Base-by-base conservation (phyloP, 2,329 filamentous ascomycete genomes). In the Aspergillus melleus region DNA sequence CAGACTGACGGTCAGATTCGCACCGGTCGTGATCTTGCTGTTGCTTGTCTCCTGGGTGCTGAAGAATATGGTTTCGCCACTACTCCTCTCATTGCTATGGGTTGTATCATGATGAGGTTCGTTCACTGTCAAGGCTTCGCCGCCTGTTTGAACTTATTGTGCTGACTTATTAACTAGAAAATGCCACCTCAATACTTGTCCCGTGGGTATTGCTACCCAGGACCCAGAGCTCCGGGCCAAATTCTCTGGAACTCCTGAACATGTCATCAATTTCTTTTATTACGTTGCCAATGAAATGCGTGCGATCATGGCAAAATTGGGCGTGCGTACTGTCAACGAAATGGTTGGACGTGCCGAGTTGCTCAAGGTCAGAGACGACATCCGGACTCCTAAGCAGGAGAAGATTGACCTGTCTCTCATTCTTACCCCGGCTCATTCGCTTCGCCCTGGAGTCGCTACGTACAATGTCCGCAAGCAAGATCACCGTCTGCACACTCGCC, bases 181-280 rank as follows among this genome's bases (percentile, higher is more conserved):
- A 55, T 78, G 68, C 54, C 74, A 76, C 42, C 70, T 84, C 55
- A 96, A 95, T 72, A 92, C 90, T 2, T 89, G 93, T 80, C 92
- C 93, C 10, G 93, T 97, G 11, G 94, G 94, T 76, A 96, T 98
- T 61, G 94, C 94, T 3, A 96, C 93, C 0, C 94, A 98, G 74
- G 93, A 97, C 70, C 92, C 92, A n/a, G 90, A 94, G 74, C 84
- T 98, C 2, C 87, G 94, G 61, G 90, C 93, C 84, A 98, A 97
- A 80, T 97, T 98, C 78, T 83, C 88, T 67, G 94, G 94, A 63
- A 93, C 91, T 1, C 93, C 94, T 11, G 94, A 98, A 80, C 92
- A 97, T 69, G 93, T 96, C 59, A 97, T 98, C 78, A 98, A 97
- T 84, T 97, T 97, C 83, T 96, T 96, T 81, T 98, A 97, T 81